Evolutionary conservation across 352 stramenopile genomes (phyloP), one percentile per base, ranked within the genome.

Genomic region (Globisporangium iwayamae): DNA sequence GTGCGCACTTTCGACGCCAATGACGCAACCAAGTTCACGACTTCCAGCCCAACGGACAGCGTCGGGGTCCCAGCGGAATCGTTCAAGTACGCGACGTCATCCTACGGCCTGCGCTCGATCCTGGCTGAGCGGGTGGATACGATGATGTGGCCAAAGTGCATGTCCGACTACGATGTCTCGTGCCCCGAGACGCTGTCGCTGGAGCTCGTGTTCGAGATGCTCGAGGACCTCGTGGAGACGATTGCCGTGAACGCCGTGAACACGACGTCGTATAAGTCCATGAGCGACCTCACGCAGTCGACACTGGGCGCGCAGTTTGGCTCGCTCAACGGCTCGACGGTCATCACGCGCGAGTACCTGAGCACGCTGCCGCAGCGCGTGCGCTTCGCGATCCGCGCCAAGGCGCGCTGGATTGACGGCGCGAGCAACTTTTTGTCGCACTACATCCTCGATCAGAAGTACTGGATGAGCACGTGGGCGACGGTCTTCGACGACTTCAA

Each of bases 401-500:
- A 83, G 62, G 72, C 74, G 54, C 76, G 76, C 32, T 85, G 74
- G 74, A 78, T 79, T 22, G 73, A 76, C 51, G 72, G 68, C 18
- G 77, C 70, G 34, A 81, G 66, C 47, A 85, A 72, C 61, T 81
- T 85, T 45, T 57, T 85, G 14, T 81, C 72, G 43, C 74, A 76
- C 38, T 76, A 83, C 47, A 66, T 85, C 32, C 67, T 85, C 46
- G 74, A 85, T 30, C 76, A 83, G 50, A 83, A 81, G 63, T 83
- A 83, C 30, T 85, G 76, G 76, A 76, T 85, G 64, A 80, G 72
- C 38, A 74, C 78, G 32, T 85, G 74, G 76, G 74, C 62, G 18
- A 83, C 76, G 4, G 65, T 69, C 13, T 85, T 85, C 25, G 58
- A 71, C 22, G 74, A 77, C 20, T 65, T 85, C n/a, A 62, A 75